phyloP scores from a whole-genome alignment of 331 rosid genomes.

The Pyrus hybrid region DNA sequence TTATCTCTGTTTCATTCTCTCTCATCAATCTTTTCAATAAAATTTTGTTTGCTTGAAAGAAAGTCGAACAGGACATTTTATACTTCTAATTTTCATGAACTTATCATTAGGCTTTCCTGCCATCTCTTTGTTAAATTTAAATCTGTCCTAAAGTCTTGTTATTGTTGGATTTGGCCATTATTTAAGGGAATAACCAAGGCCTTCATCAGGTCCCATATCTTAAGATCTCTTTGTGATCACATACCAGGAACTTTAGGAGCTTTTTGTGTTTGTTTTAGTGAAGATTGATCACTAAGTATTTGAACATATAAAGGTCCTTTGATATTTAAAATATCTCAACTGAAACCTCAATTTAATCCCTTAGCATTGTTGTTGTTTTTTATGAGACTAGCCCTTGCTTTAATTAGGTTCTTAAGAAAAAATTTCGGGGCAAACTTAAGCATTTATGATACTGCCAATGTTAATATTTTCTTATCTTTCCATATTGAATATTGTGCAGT shows the following conservation, averaged over 20 bases:
- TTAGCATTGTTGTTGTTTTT: background rate
- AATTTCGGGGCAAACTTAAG: background rate
- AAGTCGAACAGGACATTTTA: background rate
- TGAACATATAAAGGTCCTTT: background rate
- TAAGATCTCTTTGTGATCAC: background rate
- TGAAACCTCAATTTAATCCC: background rate
- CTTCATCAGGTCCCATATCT: background rate
- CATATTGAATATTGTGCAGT: slow-evolving; percentile 32
- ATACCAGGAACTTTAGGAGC: background rate
- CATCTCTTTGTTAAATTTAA: background rate
- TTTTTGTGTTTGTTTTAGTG: no score
- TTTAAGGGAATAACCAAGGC: background rate
- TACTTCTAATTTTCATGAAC: background rate
- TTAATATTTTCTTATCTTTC: slow-evolving; percentile 16
- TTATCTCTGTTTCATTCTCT: background rate
- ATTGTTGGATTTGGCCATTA: background rate
- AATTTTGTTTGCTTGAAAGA: background rate
- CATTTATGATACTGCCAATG: background rate
- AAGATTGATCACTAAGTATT: background rate
- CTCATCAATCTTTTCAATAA: background rate
- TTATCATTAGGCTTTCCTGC: background rate
- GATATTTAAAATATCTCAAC: background rate
- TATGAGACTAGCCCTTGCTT: background rate
- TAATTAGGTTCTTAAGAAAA: background rate
- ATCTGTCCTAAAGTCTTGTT: background rate